Base-by-base conservation (phyloP, 1,139 yeast genomes). In the Magnusiomyces sp. region DNA sequence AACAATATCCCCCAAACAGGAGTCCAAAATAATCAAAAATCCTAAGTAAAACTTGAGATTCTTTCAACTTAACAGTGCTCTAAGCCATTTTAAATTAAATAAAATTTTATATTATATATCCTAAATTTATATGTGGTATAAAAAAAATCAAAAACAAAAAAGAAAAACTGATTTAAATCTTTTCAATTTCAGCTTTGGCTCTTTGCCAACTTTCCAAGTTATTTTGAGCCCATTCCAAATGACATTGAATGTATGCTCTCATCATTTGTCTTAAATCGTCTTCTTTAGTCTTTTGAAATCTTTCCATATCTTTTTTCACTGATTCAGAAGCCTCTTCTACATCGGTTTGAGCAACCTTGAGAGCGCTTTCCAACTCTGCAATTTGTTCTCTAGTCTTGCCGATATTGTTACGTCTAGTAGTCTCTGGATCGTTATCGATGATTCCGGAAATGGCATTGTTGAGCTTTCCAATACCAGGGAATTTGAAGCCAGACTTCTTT, bases 161-260 rank as follows among this genome's bases (percentile, higher is more conserved):
- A 7, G 7, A n/a, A n/a, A n/a, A n/a, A n/a, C n/a, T n/a, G n/a
- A 9, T 7, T 43, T 44, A 49, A 39, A 50, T 74, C 72, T 58
- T 81, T 81, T 2, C 56, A 29, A 65, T 62, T 47, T 64, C 64
- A 2, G 56, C 58, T 48, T 71, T 72, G 11, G 83, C 80, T 55
- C 82, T 89, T 59, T 80, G 81, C 92, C 92, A 83, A 47, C 79
- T 73, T 57, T 83, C 88, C 47, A 80, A 67, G 60, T 82, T 83
- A 67, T 80, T 80, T 58, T 72, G 74, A 2, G 87, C 86, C 89
- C 90, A 83, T 52, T 75, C 80, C 38, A 80, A 68, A 45, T 83
- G 74, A 52, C 79, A 76, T 43, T 76, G 69, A 51, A 81, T 76
- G 59, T 81, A 83, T 29, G 78, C 75, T 44, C 71, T 57, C 64